A percentile compares a stretch with the other conserved stretches of the same genome.
phyloP scores from a whole-genome alignment of 2,329 filamentous ascomycete species.

The Aaosphaeria pasadenensis region DNA sequence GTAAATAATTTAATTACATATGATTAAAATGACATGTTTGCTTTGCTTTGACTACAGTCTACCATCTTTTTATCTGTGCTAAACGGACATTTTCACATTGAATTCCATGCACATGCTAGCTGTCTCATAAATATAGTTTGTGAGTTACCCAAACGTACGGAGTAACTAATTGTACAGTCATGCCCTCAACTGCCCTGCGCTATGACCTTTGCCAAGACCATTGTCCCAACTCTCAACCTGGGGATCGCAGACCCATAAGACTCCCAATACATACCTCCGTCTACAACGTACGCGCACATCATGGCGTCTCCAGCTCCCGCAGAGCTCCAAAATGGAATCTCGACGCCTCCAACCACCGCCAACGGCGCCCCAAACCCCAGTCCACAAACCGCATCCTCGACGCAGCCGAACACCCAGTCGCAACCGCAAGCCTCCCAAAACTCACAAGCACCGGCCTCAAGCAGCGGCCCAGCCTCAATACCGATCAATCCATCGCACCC shows the following conservation, averaged over 20 bases:
- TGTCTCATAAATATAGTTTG: too few relatives aligned
- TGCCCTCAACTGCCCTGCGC: not conserved
- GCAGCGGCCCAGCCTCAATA: conserved; percentile 15
- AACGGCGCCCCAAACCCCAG: conserved; percentile 27
- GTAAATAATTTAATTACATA: too few relatives aligned
- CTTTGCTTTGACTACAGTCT: too few relatives aligned
- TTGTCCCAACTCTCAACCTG: not conserved
- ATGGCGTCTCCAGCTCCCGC: conserved; percentile 39
- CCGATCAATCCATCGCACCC: conserved; percentile 27
- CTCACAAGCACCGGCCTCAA: conserved; percentile 3
- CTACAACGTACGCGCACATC: conserved; percentile 6
- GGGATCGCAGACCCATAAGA: conserved; percentile 1
- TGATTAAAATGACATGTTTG: too few relatives aligned
- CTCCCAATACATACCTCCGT: not conserved
- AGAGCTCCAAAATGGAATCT: conserved; percentile 36
- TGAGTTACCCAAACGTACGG: not conserved
- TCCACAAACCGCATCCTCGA: conserved; percentile 23
- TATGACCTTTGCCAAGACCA: not conserved
- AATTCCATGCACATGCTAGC: too few relatives aligned
- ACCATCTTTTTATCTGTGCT: too few relatives aligned
- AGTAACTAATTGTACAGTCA: conserved; percentile 1
- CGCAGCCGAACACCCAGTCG: conserved; percentile 20
- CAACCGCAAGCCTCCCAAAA: conserved; percentile 14
- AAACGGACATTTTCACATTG: too few relatives aligned
- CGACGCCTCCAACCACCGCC: conserved; percentile 35